Evolutionary conservation across 73 alveolate species (phyloP).

Genomic region (Tetrahymena malaccensis): DNA sequence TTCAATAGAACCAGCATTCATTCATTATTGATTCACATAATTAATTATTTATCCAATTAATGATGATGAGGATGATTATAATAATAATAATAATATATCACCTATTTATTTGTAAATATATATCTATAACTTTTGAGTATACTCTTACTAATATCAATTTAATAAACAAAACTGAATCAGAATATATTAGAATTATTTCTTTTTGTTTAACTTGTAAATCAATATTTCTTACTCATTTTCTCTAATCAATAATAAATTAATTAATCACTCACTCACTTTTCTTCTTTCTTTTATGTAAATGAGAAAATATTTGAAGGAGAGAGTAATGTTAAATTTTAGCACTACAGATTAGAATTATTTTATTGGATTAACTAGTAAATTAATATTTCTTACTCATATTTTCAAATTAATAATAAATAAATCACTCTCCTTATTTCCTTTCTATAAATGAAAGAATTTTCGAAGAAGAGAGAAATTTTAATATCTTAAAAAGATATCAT

Average conservation of each 20-base stretch:
- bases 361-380: background rate
- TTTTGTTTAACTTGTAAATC: background rate
- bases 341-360: background rate
- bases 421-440: background rate
- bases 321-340: too few species aligned
- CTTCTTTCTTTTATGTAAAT: background rate
- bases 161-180: background rate
- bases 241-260: background rate
- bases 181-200: background rate
- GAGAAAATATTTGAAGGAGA: too few species aligned
- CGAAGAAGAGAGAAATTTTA: background rate
- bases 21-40: too few species aligned
- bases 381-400: too few species aligned
- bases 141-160: background rate
- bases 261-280: background rate
- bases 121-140: background rate
- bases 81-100: background rate
- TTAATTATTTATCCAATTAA: too few species aligned
- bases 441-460: too few species aligned
- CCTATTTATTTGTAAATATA: background rate
- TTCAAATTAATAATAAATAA: too few species aligned
- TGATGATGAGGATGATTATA: too few species aligned
- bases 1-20: background rate
- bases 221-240: too few species aligned
- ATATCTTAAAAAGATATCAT: background rate